A percentile compares a stretch with the other conserved stretches of the same genome.
Conservation (phyloP, 2,329 filamentous ascomycete genomes). For the Zymoseptoria crescenta region DNA sequence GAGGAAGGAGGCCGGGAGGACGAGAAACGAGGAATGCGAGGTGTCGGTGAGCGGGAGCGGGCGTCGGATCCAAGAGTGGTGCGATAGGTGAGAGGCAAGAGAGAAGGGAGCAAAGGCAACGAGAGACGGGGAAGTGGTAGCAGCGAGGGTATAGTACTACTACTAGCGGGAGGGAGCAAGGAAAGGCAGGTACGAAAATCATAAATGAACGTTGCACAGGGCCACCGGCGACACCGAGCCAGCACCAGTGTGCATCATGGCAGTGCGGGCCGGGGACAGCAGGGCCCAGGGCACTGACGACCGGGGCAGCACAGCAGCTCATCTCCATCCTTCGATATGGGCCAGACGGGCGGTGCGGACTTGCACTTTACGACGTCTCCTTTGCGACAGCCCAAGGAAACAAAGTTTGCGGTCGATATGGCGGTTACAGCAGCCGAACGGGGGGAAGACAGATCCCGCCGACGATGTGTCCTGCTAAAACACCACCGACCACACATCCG, state of each 20-base stretch:
- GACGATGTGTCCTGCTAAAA: neutral
- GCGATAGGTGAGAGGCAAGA: neutral
- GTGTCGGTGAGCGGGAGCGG: neutral
- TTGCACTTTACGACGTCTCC: neutral
- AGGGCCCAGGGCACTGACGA: neutral
- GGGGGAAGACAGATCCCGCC: neutral
- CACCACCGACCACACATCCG: slow-evolving; percentile 9
- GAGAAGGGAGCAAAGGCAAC: neutral
- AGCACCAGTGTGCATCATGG: neutral
- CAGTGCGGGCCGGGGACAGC: neutral
- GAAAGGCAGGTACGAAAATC: neutral
- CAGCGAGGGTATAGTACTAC: neutral
- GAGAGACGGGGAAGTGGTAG: neutral
- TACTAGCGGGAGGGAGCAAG: neutral
- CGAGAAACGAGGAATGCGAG: neutral
- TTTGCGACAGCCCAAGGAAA: neutral
- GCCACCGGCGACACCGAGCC: too few species aligned
- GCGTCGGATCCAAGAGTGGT: neutral
- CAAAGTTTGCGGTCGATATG: neutral
- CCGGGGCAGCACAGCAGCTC: neutral
- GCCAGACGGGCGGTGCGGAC: neutral
- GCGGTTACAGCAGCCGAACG: neutral
- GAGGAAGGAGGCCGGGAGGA: neutral
- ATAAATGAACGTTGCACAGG: neutral
- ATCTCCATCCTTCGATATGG: neutral